phyloP scores from a whole-genome alignment of 345 rosid species.

The Kandelia obovata region DNA sequence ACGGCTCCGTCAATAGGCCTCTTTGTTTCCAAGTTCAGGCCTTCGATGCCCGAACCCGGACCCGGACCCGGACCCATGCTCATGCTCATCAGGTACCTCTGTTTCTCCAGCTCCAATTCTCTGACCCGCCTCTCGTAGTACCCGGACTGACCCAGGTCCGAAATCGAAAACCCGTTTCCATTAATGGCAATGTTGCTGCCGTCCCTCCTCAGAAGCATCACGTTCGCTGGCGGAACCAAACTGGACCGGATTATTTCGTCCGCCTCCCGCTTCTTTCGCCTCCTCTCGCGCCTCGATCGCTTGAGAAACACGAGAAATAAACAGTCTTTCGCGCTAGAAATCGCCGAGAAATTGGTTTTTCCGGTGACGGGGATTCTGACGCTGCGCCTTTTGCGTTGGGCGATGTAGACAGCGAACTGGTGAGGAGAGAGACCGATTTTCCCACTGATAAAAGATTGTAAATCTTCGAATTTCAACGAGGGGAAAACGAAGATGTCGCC shows the following conservation, averaged over 20 bases:
- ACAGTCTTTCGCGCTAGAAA: slow-evolving; percentile 24
- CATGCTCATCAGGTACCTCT: slow-evolving; percentile 30
- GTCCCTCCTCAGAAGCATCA: slow-evolving; percentile 38
- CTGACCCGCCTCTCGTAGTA: slow-evolving; percentile 22
- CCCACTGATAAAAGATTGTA: slow-evolving; percentile 29
- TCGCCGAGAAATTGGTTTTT: slow-evolving; percentile 33
- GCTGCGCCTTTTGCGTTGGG: slow-evolving; percentile 12
- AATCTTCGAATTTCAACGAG: slow-evolving; percentile 25
- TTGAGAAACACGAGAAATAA: slow-evolving; percentile 34
- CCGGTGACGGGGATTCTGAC: slow-evolving; percentile 30
- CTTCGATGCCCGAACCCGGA: neutral
- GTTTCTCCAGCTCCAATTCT: slow-evolving; percentile 29
- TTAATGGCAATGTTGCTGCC: slow-evolving; percentile 4
- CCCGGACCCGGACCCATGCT: neutral
- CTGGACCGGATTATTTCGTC: neutral
- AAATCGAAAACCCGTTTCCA: slow-evolving; percentile 6
- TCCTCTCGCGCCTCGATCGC: slow-evolving; percentile 29
- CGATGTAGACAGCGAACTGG: slow-evolving; percentile 41
- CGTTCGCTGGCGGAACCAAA: slow-evolving; percentile 23
- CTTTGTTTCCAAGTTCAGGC: neutral
- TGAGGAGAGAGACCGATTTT: slow-evolving; percentile 39
- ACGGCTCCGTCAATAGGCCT: neutral
- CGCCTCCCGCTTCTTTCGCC: slow-evolving; percentile 1
- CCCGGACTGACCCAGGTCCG: slow-evolving; percentile 13
- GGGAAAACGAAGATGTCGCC: slow-evolving; percentile 34